Evolutionary conservation across 805 yeast species (phyloP), one percentile per base, ranked within the genome.

Genomic region (Zygotorulaspora danielsina): DNA sequence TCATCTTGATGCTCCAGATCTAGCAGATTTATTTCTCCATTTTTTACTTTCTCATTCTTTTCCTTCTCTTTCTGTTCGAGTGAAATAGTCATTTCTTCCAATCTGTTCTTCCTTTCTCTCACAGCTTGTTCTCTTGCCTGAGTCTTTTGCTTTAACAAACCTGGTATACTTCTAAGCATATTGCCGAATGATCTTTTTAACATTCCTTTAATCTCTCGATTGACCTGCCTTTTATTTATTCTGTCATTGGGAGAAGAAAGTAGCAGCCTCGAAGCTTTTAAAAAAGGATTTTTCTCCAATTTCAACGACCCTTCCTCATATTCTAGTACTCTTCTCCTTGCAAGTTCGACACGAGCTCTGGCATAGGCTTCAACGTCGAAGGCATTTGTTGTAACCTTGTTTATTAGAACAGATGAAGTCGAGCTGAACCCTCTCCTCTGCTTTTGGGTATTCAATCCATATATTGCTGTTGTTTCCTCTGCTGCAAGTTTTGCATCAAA

Each of bases 301-400:
- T 43, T 39, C 30, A 49, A 39, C 34, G 49, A 48, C 30, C 38
- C 48, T 12, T 46, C 34, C 38, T 61, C 65, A 37, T 46, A 55
- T 8, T 50, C 48, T 12, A 39, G 19, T 1, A 57, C 69, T 46
- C 54, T 59, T 36, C 54, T 66, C 45, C 59, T 50, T 3, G 75
- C 58, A 11, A 64, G 47, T 6, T 53, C 57, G 12, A 69, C 46
- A 37, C 86, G 64, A 26, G 69, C 69, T 16, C 65, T 59, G 0
- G 86, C 79, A 55, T 78, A 79, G 28, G 65, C 76, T 10, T 69
- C 75, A 27, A 84, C 68, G 59, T 82, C 81, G 45, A 81, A 75
- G 10, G 57, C 61, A 13, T 44, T 47, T 17, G 37, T 42, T 7
- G 43, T 39, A 10, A 38, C 38, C 26, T 29, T 37, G 10, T 40